Evolutionary conservation across 805 yeast genomes (phyloP).

Genomic region (Saturnispora bothae): DNA sequence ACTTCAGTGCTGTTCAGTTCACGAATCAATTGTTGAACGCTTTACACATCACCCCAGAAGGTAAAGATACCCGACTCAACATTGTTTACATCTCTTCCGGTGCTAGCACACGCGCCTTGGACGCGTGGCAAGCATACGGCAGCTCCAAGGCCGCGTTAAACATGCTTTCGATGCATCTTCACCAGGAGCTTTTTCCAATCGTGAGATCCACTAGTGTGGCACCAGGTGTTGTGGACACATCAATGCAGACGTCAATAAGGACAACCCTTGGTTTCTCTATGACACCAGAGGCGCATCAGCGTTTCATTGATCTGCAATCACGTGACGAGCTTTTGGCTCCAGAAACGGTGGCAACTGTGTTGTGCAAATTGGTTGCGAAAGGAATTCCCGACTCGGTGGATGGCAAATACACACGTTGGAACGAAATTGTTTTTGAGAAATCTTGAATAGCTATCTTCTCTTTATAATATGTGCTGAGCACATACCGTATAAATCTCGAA

Average conservation of each 20-base stretch:
- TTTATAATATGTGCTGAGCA: slow-evolving; percentile 3
- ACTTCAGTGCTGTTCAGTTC: slow-evolving; percentile 62
- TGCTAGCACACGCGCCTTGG: slow-evolving; percentile 55
- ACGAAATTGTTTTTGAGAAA: slow-evolving; percentile 1
- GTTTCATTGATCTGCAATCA: slow-evolving; percentile 55
- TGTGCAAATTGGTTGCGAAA: slow-evolving; percentile 50
- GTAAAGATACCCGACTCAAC: slow-evolving; percentile 1
- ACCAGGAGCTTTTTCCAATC: slow-evolving; percentile 50
- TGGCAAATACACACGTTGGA: slow-evolving; percentile 57
- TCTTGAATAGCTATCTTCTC: no score
- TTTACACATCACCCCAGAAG: slow-evolving; percentile 34
- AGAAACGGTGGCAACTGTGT: slow-evolving; percentile 59
- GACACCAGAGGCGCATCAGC: slow-evolving; percentile 46
- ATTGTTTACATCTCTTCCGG: slow-evolving; percentile 85
- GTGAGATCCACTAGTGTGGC: slow-evolving; percentile 66
- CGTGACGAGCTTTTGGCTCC: slow-evolving; percentile 55
- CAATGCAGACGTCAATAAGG: slow-evolving; percentile 78
- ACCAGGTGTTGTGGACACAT: slow-evolving; percentile 91
- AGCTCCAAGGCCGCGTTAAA: slow-evolving; percentile 87
- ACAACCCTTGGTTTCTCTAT: slow-evolving; percentile 48
- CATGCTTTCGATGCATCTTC: slow-evolving; percentile 57
- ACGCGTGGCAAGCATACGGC: slow-evolving; percentile 90
- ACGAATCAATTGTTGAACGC: slow-evolving; percentile 40
- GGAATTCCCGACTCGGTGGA: slow-evolving; percentile 49
- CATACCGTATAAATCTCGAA: background rate